phyloP scores from a whole-genome alignment of 306 rosid species.

The Fragaria nilgerrensis region DNA sequence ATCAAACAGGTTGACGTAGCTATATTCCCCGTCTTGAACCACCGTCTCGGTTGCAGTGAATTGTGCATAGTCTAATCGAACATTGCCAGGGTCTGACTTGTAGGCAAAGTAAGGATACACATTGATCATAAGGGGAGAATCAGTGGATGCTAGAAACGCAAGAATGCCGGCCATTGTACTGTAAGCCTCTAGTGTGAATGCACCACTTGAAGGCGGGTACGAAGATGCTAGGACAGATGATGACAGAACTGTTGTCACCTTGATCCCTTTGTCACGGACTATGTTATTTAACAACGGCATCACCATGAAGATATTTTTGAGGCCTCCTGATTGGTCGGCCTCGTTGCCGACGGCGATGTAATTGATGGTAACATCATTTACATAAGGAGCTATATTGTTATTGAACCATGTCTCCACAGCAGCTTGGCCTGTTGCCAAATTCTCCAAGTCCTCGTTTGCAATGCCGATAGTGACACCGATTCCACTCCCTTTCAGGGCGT shows the following conservation, averaged over 20 bases:
- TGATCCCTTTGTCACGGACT: neutral
- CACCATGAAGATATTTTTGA: neutral
- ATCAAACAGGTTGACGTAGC: conserved; percentile 29
- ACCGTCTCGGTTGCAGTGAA: neutral
- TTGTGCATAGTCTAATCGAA: conserved; percentile 3
- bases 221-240: neutral
- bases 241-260: conserved; percentile 25
- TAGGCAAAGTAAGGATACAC: conserved; percentile 35
- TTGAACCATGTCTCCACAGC: conserved; percentile 11
- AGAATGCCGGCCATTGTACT: neutral
- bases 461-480: neutral
- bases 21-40: neutral
- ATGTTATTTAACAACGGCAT: neutral
- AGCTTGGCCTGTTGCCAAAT: neutral
- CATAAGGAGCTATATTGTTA: conserved; percentile 10
- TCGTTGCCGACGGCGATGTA: conserved; percentile 24
- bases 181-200: neutral
- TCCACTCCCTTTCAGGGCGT: conserved; percentile 21
- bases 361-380: neutral
- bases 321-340: neutral
- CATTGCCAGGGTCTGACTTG: conserved; percentile 11
- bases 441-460: neutral
- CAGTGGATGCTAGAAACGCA: neutral
- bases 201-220: conserved; percentile 16
- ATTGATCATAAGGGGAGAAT: conserved; percentile 27